phyloP scores from a whole-genome alignment of 1,139 yeast species.

The Ogataea hybrid region DNA sequence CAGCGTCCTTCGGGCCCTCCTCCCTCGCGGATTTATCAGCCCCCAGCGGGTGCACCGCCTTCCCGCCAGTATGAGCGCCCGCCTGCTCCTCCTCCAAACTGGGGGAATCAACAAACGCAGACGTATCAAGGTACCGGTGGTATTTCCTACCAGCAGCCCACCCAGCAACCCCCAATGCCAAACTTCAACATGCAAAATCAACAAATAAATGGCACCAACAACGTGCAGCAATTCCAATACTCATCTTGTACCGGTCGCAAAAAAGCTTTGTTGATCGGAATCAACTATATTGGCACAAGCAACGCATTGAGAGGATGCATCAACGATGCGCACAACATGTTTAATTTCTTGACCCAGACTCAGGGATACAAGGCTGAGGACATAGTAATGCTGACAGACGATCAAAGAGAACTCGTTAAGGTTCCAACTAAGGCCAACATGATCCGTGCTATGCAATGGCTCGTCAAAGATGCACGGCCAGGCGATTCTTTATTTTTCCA shows the following conservation, averaged over 20 bases:
- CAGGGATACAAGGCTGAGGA: constrained; percentile 75
- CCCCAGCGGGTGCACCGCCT: constrained; percentile 28
- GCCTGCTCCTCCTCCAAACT: constrained; percentile 13
- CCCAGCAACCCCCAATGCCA: constrained; percentile 20
- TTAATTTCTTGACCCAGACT: constrained; percentile 48
- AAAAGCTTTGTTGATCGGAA: constrained; percentile 84
- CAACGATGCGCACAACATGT: constrained; percentile 72
- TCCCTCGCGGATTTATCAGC: constrained; percentile 15
- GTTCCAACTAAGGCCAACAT: constrained; percentile 80
- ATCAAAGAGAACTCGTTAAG: constrained; percentile 56
- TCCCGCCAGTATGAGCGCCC: constrained; percentile 22
- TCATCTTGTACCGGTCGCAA: constrained; percentile 37
- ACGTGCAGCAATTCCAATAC: constrained; percentile 25
- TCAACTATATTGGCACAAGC: constrained; percentile 77
- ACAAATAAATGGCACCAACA: constrained; percentile 22
- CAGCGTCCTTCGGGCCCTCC: constrained; percentile 27
- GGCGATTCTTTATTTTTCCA: constrained; percentile 85
- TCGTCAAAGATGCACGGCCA: constrained; percentile 78
- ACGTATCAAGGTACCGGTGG: constrained; percentile 6
- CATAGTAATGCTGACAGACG: constrained; percentile 81
- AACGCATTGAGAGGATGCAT: constrained; percentile 82
- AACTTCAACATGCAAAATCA: constrained; percentile 19
- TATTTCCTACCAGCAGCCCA: constrained; percentile 20
- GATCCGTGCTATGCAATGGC: constrained; percentile 87
- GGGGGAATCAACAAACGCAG: constrained; percentile 12